Conservation (phyloP, 1,139 yeast genomes). For the Candida sojae region DNA sequence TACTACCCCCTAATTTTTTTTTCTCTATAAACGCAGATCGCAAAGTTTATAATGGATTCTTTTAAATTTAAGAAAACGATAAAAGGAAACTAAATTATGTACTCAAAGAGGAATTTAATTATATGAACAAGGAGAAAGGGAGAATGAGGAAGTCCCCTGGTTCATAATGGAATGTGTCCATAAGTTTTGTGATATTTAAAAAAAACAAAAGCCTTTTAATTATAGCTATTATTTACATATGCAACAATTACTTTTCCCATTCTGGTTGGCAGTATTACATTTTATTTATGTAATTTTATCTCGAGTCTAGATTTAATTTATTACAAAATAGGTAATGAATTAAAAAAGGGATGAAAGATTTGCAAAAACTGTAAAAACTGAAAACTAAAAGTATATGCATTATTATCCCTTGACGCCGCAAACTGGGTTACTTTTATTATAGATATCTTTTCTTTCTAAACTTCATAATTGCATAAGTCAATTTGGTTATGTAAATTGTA, state of each 20-base stretch:
- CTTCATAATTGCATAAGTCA: background rate
- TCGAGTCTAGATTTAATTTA: background rate
- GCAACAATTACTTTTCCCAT: background rate
- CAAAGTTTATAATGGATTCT: too few species aligned
- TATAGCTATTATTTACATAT: too few species aligned
- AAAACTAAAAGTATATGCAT: too few species aligned
- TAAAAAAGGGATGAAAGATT: background rate
- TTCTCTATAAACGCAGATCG: too few species aligned
- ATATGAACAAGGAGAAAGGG: background rate
- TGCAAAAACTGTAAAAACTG: background rate
- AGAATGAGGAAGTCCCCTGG: background rate
- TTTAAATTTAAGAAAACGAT: background rate
- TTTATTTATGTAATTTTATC: background rate
- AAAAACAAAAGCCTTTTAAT: background rate
- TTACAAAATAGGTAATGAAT: background rate
- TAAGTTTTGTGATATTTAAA: background rate
- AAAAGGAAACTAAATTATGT: too few species aligned
- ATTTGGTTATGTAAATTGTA: too few species aligned
- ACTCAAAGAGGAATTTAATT: background rate
- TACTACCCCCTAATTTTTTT: slow-evolving; percentile 1
- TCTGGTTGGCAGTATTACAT: background rate
- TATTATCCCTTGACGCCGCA: background rate
- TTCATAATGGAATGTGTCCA: background rate
- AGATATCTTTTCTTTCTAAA: background rate
- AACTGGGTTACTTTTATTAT: background rate